Evolutionary conservation across 345 rosid genomes (phyloP).

Genomic region (Salix brachista): DNA sequence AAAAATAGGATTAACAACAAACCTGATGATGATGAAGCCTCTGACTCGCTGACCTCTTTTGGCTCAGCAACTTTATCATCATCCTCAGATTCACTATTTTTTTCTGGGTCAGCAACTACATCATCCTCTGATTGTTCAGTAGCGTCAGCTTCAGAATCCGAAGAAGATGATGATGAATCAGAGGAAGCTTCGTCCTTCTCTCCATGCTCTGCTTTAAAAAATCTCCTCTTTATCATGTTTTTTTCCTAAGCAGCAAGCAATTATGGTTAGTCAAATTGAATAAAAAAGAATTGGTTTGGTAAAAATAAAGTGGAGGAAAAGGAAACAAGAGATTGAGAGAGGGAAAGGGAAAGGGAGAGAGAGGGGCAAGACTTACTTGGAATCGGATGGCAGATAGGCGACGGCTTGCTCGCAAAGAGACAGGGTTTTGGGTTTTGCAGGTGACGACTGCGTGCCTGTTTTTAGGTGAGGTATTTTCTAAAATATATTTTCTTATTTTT

Average conservation of each 20-base stretch:
- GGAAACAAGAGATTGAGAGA: too few relatives aligned
- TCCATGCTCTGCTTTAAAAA: constrained; percentile 69
- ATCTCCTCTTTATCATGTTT: constrained; percentile 79
- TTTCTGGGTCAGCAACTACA: constrained; percentile 28
- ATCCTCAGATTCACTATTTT: constrained; percentile 30
- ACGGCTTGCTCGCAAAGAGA: background rate
- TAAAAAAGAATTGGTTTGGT: background rate
- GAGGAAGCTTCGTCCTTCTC: constrained; percentile 55
- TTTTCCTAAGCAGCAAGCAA: background rate
- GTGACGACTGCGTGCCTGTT: background rate
- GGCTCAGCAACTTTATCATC: constrained; percentile 32
- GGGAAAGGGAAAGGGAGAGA: too few relatives aligned
- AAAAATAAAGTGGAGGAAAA: background rate
- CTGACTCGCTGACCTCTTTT: constrained; percentile 26
- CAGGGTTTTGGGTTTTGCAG: background rate
- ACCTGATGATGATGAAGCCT: constrained; percentile 56
- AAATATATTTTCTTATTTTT: too few relatives aligned
- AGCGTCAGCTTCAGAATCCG: constrained; percentile 60
- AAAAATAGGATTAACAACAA: constrained; percentile 6
- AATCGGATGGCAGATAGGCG: background rate
- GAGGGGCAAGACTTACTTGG: background rate
- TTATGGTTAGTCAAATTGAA: background rate
- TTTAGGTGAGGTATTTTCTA: too few relatives aligned
- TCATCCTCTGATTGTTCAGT: constrained; percentile 41
- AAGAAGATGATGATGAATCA: constrained; percentile 55